Percentiles rank a stretch among this genome's conserved stretches.
Evolutionary conservation across 768 basidiomycete species (phyloP).

Genomic region (Naganishia friedmannii): DNA sequence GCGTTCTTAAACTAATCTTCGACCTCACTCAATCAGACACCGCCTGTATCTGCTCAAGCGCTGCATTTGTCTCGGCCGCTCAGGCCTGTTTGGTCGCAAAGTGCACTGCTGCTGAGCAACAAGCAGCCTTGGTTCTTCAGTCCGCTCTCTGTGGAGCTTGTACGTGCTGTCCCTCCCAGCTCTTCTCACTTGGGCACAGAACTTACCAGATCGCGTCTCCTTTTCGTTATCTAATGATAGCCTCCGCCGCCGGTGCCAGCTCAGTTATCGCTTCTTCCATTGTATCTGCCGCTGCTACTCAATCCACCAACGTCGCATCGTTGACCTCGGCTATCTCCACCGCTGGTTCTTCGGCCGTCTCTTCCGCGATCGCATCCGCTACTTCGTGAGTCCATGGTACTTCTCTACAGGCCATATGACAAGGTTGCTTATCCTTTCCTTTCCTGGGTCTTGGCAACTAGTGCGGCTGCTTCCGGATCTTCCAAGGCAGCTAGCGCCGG

Average conservation of each 20-base stretch:
- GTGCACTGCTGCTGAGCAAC: conserved; percentile 43
- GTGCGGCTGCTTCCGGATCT: not conserved
- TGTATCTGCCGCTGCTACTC: conserved; percentile 14
- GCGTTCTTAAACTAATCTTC: not conserved
- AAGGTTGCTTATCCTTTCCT: too few relatives aligned
- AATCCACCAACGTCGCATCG: conserved; percentile 33
- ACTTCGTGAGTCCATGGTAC: not conserved
- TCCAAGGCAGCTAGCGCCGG: conserved; percentile 14
- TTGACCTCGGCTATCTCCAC: conserved; percentile 28
- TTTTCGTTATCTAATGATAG: not conserved
- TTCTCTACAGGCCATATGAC: too few relatives aligned
- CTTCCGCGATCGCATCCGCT: not conserved
- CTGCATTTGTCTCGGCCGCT: conserved; percentile 33
- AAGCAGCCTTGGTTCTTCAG: conserved; percentile 40
- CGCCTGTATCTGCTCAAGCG: conserved; percentile 43
- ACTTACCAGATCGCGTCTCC: not conserved
- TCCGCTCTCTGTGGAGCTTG: conserved; percentile 36
- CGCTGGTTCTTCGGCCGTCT: not conserved
- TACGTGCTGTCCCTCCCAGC: not conserved
- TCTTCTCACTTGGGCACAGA: not conserved
- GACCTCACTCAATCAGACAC: conserved; percentile 35
- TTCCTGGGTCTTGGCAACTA: not conserved
- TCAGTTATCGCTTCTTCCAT: conserved; percentile 6
- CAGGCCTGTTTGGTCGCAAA: conserved; percentile 30
- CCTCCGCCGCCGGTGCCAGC: conserved; percentile 33